Percentiles rank a stretch among this genome's conserved stretches.
Evolutionary conservation across 148 eudicot species (phyloP).

Genomic region (Salicornia ramosissima): DNA sequence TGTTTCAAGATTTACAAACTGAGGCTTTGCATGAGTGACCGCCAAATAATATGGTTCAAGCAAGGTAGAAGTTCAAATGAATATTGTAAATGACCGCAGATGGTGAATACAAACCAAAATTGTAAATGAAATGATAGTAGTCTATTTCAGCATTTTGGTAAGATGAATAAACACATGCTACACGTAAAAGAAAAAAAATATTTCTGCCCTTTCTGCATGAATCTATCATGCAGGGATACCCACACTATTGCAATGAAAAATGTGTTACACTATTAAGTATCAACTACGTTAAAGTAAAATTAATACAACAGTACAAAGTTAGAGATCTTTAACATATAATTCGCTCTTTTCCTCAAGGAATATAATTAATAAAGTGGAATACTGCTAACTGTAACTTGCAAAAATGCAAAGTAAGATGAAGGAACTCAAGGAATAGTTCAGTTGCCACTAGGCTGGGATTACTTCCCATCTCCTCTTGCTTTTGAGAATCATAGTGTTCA

Average conservation of each 20-base stretch:
- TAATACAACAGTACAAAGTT: too few relatives aligned
- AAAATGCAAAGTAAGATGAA: not conserved
- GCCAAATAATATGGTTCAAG: too few relatives aligned
- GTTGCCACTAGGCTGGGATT: not conserved
- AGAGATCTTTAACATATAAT: too few relatives aligned
- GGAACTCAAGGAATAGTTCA: not conserved
- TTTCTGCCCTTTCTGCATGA: not conserved
- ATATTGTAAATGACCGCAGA: too few relatives aligned
- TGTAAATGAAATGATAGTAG: too few relatives aligned
- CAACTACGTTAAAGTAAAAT: too few relatives aligned
- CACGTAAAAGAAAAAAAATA: not conserved
- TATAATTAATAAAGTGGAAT: not conserved
- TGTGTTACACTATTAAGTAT: not conserved
- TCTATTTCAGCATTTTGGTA: too few relatives aligned
- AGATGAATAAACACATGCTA: not conserved
- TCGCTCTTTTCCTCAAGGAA: not conserved
- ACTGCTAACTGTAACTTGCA: too few relatives aligned
- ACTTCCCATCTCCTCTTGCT: not conserved
- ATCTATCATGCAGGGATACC: not conserved
- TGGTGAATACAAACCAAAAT: too few relatives aligned
- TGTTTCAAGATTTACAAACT: not conserved
- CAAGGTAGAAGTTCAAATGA: too few relatives aligned
- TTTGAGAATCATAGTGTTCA: not conserved
- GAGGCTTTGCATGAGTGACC: not conserved
- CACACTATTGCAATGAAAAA: not conserved